A percentile compares a stretch with the other conserved stretches of the same genome.
Conservation (phyloP, 2,329 filamentous ascomycete genomes). For the Alternaria triticina region DNA sequence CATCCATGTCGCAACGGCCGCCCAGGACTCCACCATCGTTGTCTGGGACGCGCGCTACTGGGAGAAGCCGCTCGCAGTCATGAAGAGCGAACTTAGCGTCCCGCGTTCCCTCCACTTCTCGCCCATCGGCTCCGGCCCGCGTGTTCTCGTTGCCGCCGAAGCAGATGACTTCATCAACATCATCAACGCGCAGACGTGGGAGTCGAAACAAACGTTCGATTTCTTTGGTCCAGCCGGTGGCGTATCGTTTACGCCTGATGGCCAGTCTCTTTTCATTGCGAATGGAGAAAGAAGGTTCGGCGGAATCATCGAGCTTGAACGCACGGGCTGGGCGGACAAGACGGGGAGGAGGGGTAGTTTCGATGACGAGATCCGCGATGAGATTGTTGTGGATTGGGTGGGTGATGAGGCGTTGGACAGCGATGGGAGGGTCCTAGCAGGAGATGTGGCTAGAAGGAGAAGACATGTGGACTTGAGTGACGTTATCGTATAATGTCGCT, state of each 20-base stretch:
- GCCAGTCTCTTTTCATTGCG: slow-evolving; percentile 70
- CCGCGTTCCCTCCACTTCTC: slow-evolving; percentile 75
- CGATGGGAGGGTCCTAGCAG: slow-evolving; percentile 15
- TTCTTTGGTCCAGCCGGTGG: slow-evolving; percentile 79
- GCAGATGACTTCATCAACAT: slow-evolving; percentile 76
- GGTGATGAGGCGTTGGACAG: slow-evolving; percentile 25
- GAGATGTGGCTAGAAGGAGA: slow-evolving; percentile 24
- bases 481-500: slow-evolving; percentile 34
- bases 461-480: slow-evolving; percentile 34
- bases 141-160: slow-evolving; percentile 74
- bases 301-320: slow-evolving; percentile 69
- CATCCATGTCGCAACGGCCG: slow-evolving; percentile 76
- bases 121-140: slow-evolving; percentile 70
- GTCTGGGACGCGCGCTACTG: slow-evolving; percentile 80
- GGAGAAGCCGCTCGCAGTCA: slow-evolving; percentile 60
- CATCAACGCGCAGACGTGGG: slow-evolving; percentile 70
- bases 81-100: slow-evolving; percentile 71
- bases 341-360: slow-evolving; percentile 9
- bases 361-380: slow-evolving; percentile 7
- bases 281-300: slow-evolving; percentile 71
- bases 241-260: slow-evolving; percentile 69
- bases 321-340: slow-evolving; percentile 42
- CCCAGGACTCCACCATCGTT: slow-evolving; percentile 74
- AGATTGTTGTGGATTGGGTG: slow-evolving; percentile 31
- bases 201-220: slow-evolving; percentile 71